Evolutionary conservation across 768 basidiomycete species (phyloP), one percentile per base, ranked within the genome.

Genomic region (Boletus rubropictus): DNA sequence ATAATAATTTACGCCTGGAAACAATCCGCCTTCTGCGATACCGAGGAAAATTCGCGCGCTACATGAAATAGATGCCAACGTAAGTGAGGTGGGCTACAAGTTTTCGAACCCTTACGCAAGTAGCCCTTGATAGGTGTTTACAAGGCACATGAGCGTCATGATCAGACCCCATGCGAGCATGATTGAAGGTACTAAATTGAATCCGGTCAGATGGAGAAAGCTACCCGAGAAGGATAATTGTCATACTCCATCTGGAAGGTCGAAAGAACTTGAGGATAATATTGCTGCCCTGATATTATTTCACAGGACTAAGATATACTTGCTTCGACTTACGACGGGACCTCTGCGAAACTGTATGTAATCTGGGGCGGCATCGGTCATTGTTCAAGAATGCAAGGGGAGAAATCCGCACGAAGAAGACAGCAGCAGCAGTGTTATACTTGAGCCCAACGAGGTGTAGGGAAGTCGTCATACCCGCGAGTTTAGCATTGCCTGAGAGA

Each of bases 41-140:
- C 76, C 77, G 12, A 78, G 68, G 51, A 77, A 70, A 34, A 72
- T 22, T 9, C 73, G 66, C 20, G 65, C 64, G 25, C 71, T 75
- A 46, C 17, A 32, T 21, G 17, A 12, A 32, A 20, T 2, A 38
- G 7, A 39, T 3, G 24, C 7, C 5, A 21, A 14, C 28, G 22
- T 58, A 28, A 38, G 44, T 38, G 14, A 28, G 17, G 9, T 17
- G 6, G 17, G 18, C 5, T 6, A 11, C 20, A 17, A 22, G 21
- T 29, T 27, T 18, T 38, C 17, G 3, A 28, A 25, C 7, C 1
- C 72, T 45, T 50, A 73, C 69, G 47, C 58, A 34, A 65, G 31
- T 17, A 66, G 55, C 21, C 58, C 61, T 7, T 59, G 53, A 35
- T 60, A 66, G 20, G 54, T 64, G 8, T 71, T 62, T 17, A 71